Conservation (phyloP, 352 stramenopile genomes). For the Phytophthora boehmeriae region DNA sequence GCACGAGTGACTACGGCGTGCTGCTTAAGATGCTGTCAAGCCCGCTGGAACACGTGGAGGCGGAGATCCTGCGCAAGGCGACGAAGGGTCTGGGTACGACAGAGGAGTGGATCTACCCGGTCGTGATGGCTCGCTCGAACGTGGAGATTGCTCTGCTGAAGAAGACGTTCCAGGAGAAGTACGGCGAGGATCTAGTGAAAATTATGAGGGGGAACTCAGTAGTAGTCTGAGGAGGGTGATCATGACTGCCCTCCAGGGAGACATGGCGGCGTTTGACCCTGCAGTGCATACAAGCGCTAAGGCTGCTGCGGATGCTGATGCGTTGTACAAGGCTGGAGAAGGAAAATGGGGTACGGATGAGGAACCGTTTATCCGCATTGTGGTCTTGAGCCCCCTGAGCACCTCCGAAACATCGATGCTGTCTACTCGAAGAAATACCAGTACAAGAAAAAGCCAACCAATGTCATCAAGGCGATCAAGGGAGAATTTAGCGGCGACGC, state of each 20-base stretch:
- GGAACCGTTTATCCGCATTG: slow-evolving; percentile 54
- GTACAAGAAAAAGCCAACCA: no score
- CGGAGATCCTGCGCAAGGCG: slow-evolving; percentile 54
- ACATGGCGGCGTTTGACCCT: slow-evolving; percentile 46
- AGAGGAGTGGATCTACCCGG: slow-evolving; percentile 64
- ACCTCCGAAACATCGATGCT: slow-evolving; percentile 49
- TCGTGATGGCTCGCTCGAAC: slow-evolving; percentile 61
- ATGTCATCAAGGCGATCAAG: slow-evolving; percentile 56
- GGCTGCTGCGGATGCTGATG: slow-evolving; percentile 53
- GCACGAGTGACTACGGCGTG: slow-evolving; percentile 51
- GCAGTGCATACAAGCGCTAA: slow-evolving; percentile 58
- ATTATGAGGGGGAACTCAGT: slow-evolving; percentile 50
- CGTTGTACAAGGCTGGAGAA: slow-evolving; percentile 72
- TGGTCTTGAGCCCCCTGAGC: slow-evolving; percentile 46
- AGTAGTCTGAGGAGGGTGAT: slow-evolving; percentile 68
- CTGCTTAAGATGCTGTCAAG: slow-evolving; percentile 53
- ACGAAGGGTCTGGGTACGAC: slow-evolving; percentile 63
- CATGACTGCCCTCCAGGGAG: slow-evolving; percentile 42
- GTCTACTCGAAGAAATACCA: slow-evolving; percentile 63
- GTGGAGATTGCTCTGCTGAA: slow-evolving; percentile 71
- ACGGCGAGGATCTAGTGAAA: slow-evolving; percentile 57
- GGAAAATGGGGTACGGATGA: slow-evolving; percentile 69
- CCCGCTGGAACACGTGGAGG: slow-evolving; percentile 63
- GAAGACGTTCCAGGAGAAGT: slow-evolving; percentile 68
- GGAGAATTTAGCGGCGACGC: slow-evolving; percentile 62